Base-by-base conservation (phyloP, 306 rosid genomes). In the Vigna nakashimae region DNA sequence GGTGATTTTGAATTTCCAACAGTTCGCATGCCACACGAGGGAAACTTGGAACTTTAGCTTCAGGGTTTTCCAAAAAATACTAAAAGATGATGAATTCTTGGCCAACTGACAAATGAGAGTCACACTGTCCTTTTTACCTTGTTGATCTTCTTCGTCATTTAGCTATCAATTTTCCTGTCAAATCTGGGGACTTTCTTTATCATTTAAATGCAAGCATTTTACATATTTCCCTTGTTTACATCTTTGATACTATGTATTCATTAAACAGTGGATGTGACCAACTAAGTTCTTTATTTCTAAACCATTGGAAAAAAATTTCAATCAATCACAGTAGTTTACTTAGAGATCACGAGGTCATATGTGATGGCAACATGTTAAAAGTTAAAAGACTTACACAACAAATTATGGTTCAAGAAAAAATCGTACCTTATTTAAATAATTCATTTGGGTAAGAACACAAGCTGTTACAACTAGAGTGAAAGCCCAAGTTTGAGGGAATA, bases 371-470 rank as follows among this genome's bases (percentile, higher is more conserved):
- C 49, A 57, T 63, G 66, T 24, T 68, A 22, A 51, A 43, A 52
- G 52, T 43, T 22, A 66, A 36, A 34, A 22, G 24, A 26, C 10
- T 52, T 69, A 16, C 68, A 50, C 16, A 28, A 15, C 32, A 50
- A 53, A n/a, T 17, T 5, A 51, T 14, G 36, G 24, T 65, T 77
- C 75, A 71, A 51, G 73, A 81, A 72, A 71, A 70, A 2, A 83
- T 8, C 18, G 45, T 79, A 92, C 99, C 99, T 92, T 96, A 81
- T 96, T 96, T 74, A 96, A 88, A 89, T 96, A 96, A 89, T 96
- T 96, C 99, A 96, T 96, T 84, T 96, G 99, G 72, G 97, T 96
- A 85, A 96, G 96, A 83, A 96, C 91, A 79, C 99, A 96, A 65
- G 84, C 72, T 72, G 88, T 74, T 56, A 96, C 99, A 74, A 96